Evolutionary conservation across 176 grass and related monocot species (phyloP), one percentile per base, ranked within the genome.

Genomic region (Triticum dicoccoides): DNA sequence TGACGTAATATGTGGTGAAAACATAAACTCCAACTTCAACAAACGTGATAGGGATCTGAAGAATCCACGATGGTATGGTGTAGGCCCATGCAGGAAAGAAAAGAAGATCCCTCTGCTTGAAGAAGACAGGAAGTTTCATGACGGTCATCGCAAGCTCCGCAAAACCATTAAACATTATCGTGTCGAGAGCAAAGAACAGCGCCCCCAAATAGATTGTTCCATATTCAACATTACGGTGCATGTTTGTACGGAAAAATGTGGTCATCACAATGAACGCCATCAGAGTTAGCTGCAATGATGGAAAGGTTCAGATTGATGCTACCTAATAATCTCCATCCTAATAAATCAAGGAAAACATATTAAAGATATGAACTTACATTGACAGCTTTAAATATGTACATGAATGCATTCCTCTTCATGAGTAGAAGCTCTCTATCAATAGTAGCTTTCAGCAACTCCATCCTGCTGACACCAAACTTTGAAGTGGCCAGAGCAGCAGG

Each of bases 371-470:
- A 89, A 82, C 82, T 90, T 78, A 97, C 94, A 4, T 97, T 93
- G 79, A 85, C 80, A 84, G 90, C 44, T 73, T 91, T 98, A 83
- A 98, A 98, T 78, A 94, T 92, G 74, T 98, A 98, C 58, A 98
- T 95, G 73, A 98, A 98, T 75, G 96, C 89, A 17, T 98, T 95
- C 71, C 96, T 87, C 85, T 94, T 98, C 96, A 98, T 98, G 37
- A 98, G 91, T 56, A 98, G 83, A 54, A 95, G 87, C 70, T 98
- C 96, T 85, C 96, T 92, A 78, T 89, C 89, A 42, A 95, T 91
- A 83, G 89, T 95, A 25, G 96, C 90, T 81, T 85, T 89, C 24
- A 98, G 77, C 80, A 98, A 76, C 45, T 98, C 91, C 85, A 56
- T 91, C 77, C 86, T 88, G 69, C 65, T 89, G 35, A 94, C 90